Percentiles rank a stretch among this genome's conserved stretches.
Conservation (phyloP, 768 basidiomycete species). For the Lactarius akahatsu region DNA sequence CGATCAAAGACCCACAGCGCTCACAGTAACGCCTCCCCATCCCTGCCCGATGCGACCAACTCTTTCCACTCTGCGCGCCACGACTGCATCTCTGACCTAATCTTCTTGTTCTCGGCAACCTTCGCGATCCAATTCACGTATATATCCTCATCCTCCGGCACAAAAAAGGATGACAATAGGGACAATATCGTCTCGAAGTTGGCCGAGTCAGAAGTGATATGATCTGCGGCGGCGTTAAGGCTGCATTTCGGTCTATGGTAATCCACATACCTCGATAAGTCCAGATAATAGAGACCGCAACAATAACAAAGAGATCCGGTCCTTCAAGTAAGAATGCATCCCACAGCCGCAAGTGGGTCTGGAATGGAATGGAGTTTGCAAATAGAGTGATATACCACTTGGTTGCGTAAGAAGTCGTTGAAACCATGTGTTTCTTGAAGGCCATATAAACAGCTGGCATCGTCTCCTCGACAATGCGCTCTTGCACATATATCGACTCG, state of each 20-base stretch:
- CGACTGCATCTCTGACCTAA: constrained; percentile 61
- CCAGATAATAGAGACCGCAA: constrained; percentile 89
- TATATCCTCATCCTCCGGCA: constrained; percentile 85
- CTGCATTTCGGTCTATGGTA: constrained; percentile 7
- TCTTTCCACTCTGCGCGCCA: constrained; percentile 84
- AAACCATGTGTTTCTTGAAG: constrained; percentile 86
- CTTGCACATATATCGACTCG: constrained; percentile 95
- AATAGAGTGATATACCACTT: constrained; percentile 99
- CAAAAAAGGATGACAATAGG: constrained; percentile 89
- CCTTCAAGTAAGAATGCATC: constrained; percentile 92
- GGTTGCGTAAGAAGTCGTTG: constrained; percentile 92
- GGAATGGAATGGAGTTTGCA: constrained; percentile 92
- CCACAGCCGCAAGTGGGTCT: constrained; percentile 92
- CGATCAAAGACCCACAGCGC: constrained; percentile 3
- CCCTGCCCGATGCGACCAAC: constrained; percentile 64
- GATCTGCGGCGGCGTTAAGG: constrained; percentile 49
- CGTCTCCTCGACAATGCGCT: constrained; percentile 79
- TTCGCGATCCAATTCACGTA: constrained; percentile 79
- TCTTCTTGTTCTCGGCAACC: constrained; percentile 57
- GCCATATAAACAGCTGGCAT: constrained; percentile 88
- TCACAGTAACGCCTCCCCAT: constrained; percentile 59
- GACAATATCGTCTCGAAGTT: constrained; percentile 91
- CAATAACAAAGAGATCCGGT: constrained; percentile 80
- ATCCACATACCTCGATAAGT: constrained; percentile 69
- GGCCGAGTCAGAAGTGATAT: constrained; percentile 75